A percentile compares a stretch with the other conserved stretches of the same genome.
Evolutionary conservation across 441 rosid genomes (phyloP).

Genomic region (Syzygium syzygioides): DNA sequence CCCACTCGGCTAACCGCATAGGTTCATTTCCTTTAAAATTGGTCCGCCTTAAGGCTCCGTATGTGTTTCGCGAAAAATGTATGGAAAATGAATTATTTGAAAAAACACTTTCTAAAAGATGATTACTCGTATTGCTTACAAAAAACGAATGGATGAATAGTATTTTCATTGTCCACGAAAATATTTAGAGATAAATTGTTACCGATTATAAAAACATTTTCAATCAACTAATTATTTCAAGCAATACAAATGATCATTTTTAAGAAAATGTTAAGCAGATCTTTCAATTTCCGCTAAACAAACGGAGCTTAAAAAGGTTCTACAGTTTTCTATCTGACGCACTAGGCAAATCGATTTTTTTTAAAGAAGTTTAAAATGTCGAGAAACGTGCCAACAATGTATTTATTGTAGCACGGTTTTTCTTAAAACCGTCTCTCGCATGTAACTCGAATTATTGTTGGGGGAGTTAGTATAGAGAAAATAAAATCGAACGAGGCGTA

Average conservation of each 20-base stretch:
- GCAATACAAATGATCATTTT: too few species aligned
- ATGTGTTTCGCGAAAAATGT: too few species aligned
- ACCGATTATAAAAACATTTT: too few species aligned
- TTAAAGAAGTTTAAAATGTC: not conserved
- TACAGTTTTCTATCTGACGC: not conserved
- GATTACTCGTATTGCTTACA: too few species aligned
- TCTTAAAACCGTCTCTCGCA: not conserved
- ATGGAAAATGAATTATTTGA: too few species aligned
- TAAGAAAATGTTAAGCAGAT: too few species aligned
- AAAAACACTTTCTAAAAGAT: too few species aligned
- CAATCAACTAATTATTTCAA: too few species aligned
- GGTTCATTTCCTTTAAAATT: not conserved
- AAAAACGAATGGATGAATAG: too few species aligned
- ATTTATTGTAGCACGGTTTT: not conserved
- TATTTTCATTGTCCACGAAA: too few species aligned
- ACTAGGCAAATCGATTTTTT: not conserved
- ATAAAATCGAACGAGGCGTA: accelerated
- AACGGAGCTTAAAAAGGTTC: not conserved
- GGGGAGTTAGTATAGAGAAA: not conserved
- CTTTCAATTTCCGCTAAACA: too few species aligned
- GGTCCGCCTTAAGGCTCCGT: not conserved
- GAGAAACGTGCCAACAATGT: accelerated
- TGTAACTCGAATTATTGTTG: not conserved
- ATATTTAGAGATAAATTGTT: too few species aligned
- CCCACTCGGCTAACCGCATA: not conserved